Percentiles rank a stretch among this genome's conserved stretches.
Conservation (phyloP, 1,284 basidiomycete genomes). For the Apiotrichum siamense region DNA sequence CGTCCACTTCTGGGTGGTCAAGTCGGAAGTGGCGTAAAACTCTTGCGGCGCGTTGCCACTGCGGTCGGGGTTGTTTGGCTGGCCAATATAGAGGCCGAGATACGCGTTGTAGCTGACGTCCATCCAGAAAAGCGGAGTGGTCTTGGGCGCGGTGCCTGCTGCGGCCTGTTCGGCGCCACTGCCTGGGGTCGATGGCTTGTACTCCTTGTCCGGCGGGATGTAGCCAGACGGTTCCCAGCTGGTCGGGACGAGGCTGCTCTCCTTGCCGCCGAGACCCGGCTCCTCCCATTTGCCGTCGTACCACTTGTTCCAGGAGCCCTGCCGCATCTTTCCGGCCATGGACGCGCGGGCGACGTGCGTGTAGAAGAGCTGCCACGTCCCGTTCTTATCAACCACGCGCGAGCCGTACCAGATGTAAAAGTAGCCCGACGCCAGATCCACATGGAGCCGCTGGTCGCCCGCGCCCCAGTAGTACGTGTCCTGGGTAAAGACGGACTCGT, state of each 20-base stretch:
- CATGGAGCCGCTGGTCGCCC: constrained; percentile 12
- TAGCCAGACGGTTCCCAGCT: neutral
- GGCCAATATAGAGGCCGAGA: constrained; percentile 5
- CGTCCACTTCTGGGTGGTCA: constrained; percentile 3
- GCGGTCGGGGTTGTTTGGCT: constrained; percentile 2
- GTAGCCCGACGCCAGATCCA: constrained; percentile 6
- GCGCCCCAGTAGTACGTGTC: constrained; percentile 11
- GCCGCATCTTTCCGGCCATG: constrained; percentile 3
- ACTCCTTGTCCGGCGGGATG: neutral
- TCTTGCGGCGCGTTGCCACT: neutral
- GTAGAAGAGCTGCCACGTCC: constrained; percentile 9
- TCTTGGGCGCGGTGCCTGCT: neutral
- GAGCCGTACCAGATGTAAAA: constrained; percentile 15
- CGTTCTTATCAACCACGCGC: constrained; percentile 2
- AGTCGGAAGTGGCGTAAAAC: constrained; percentile 8
- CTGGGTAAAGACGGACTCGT: constrained; percentile 3
- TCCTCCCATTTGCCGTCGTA: constrained; percentile 10
- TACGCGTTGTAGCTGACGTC: constrained; percentile 5
- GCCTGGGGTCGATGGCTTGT: neutral
- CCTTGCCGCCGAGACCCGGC: constrained; percentile 9
- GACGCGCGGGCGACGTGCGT: constrained; percentile 12
- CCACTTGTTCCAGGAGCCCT: constrained; percentile 10
- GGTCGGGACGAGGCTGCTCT: constrained; percentile 8
- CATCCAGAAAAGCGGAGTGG: constrained; percentile 9
- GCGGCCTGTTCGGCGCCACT: neutral